phyloP scores from a whole-genome alignment of 2,329 filamentous ascomycete genomes.

The Clathrospora elynae region DNA sequence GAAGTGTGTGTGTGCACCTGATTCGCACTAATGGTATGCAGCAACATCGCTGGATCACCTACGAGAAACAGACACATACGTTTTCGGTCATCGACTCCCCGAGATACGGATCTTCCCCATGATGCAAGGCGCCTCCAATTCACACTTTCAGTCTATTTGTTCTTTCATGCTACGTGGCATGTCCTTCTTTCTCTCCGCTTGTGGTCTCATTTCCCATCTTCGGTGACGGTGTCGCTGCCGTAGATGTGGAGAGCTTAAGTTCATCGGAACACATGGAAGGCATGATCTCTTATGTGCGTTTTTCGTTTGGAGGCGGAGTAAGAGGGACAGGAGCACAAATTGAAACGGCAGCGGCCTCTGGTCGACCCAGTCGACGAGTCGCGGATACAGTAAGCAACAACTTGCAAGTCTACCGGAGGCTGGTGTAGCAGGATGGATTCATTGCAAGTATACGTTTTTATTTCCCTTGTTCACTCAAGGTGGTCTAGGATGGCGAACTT shows the following conservation, averaged over 20 bases:
- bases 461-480: too few relatives aligned
- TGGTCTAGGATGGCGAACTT: not conserved
- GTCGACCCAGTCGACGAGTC: conserved; percentile 6
- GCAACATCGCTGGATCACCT: conserved; percentile 41
- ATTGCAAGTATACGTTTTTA: too few relatives aligned
- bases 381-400: conserved; percentile 1
- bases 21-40: conserved; percentile 20
- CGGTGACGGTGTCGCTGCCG: too few relatives aligned
- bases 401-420: too few relatives aligned
- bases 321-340: not conserved
- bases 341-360: not conserved
- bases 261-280: too few relatives aligned
- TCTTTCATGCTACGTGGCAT: not conserved
- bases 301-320: too few relatives aligned
- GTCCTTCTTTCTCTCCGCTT: too few relatives aligned
- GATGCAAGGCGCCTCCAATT: not conserved
- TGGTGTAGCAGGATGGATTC: not conserved
- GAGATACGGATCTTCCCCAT: not conserved
- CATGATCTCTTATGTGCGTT: too few relatives aligned
- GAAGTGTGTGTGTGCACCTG: not conserved
- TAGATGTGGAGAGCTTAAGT: too few relatives aligned
- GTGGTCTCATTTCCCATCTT: too few relatives aligned
- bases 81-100: conserved; percentile 36
- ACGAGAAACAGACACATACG: conserved; percentile 31
- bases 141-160: not conserved